A percentile compares a stretch with the other conserved stretches of the same genome.
phyloP scores from a whole-genome alignment of 306 rosid species.

The Glycyrrhiza uralensis region DNA sequence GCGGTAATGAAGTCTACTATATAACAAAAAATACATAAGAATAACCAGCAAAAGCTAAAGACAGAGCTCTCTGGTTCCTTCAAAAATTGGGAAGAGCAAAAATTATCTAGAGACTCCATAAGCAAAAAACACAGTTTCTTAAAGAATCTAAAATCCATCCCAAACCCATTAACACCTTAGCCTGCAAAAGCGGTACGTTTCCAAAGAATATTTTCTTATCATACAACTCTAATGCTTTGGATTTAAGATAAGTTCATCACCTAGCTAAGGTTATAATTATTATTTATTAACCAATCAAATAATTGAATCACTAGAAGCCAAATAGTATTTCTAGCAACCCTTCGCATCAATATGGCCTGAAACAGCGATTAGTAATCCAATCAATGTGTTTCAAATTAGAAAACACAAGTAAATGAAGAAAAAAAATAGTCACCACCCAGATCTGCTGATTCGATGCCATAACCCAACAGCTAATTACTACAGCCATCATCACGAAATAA shows the following conservation, averaged over 20 bases:
- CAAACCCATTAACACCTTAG: background rate
- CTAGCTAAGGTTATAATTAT: too few relatives aligned
- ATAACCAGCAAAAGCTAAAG: background rate
- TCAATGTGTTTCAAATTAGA: background rate
- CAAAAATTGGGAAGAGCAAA: background rate
- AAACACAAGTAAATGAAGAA: background rate
- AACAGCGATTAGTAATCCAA: background rate
- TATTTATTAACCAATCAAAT: constrained; percentile 1
- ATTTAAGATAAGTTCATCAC: background rate
- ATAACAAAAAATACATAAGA: background rate
- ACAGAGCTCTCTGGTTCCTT: background rate
- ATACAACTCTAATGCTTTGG: background rate
- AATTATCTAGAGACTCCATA: background rate
- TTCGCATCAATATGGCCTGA: background rate
- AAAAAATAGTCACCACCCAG: background rate
- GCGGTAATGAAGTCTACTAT: background rate
- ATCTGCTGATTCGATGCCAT: constrained; percentile 17
- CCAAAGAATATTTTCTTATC: background rate
- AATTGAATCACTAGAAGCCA: constrained; percentile 17
- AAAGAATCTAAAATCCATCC: background rate
- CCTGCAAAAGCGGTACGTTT: background rate
- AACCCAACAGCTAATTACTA: background rate
- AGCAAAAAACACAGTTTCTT: background rate
- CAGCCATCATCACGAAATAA: background rate
- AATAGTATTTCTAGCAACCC: background rate